These are phyloP conservation scores for Globisporangium lucens DNA, from an alignment of 352 stramenopile genomes.

Conservation along the genomic window DNA sequence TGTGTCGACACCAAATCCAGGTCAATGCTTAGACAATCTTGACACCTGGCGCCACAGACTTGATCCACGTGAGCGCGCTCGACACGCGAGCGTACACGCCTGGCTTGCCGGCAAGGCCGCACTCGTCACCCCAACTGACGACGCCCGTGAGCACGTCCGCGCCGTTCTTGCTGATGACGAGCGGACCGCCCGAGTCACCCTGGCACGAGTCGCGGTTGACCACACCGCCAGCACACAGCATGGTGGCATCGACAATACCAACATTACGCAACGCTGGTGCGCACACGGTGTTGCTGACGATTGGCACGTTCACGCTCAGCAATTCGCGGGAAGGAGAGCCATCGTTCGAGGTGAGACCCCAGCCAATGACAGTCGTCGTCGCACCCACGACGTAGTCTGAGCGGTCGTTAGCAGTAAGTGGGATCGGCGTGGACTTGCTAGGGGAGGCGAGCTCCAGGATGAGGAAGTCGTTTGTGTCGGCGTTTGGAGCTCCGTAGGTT, in stretches of 20 bases:
- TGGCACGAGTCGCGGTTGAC: conserved; percentile 55
- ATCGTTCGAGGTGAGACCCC: conserved; percentile 10
- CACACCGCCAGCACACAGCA: conserved; percentile 59
- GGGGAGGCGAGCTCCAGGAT: conserved; percentile 42
- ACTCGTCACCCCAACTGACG: conserved; percentile 62
- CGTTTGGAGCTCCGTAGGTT: background rate
- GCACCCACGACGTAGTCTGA: background rate
- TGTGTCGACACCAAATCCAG: too few relatives aligned
- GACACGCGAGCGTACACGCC: conserved; percentile 55
- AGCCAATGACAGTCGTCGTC: conserved; percentile 18
- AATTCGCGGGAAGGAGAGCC: conserved; percentile 33
- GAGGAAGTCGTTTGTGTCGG: conserved; percentile 39
- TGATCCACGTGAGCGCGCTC: background rate
- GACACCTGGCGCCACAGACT: too few relatives aligned
- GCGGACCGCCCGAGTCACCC: conserved; percentile 53
- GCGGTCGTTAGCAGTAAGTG: conserved; percentile 19
- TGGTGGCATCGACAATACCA: conserved; percentile 25
- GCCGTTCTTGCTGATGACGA: conserved; percentile 24
- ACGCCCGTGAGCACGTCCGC: conserved; percentile 45
- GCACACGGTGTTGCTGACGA: conserved; percentile 47
- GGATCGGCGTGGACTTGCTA: conserved; percentile 23
- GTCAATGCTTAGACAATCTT: too few relatives aligned
- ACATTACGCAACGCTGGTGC: background rate
- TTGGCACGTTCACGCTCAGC: conserved; percentile 34
- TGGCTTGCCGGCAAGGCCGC: conserved; percentile 34